These are phyloP conservation scores for Chrysopogon serrulatus DNA, from an alignment of 176 grass and related monocot genomes.

Conservation along the genomic window DNA sequence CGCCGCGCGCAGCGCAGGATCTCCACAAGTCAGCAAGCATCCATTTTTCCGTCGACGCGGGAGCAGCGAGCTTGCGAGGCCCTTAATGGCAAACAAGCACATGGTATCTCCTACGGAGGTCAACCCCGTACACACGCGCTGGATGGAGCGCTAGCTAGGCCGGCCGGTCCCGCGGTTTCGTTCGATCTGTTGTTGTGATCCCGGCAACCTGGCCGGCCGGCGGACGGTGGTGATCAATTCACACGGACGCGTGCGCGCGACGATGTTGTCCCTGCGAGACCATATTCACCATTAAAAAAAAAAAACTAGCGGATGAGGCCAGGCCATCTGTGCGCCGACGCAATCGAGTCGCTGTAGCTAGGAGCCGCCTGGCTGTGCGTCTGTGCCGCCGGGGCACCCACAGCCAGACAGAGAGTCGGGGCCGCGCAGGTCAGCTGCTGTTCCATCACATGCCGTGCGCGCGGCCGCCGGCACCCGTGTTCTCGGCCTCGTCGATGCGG, in stretches of 20 bases:
- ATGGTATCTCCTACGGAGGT: not conserved
- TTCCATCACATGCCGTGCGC: not conserved
- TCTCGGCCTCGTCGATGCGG: not conserved
- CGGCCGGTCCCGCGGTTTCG: not conserved
- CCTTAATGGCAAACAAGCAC: constrained; percentile 19
- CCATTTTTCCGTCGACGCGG: constrained; percentile 15
- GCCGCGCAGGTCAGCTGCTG: not conserved
- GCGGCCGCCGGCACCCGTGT: not conserved
- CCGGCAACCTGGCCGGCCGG: not conserved
- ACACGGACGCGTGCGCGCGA: not conserved
- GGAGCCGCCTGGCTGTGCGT: not conserved
- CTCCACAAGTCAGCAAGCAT: not conserved
- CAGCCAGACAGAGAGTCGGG: not conserved
- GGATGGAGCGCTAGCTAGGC: not conserved
- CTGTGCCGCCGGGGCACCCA: not conserved
- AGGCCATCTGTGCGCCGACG: not conserved
- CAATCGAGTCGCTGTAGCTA: not conserved
- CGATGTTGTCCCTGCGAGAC: not conserved
- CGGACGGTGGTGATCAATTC: too few relatives aligned
- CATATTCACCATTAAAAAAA: too few relatives aligned
- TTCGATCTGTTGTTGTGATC: not conserved
- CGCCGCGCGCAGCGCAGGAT: not conserved
- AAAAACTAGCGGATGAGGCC: not conserved
- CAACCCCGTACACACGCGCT: constrained; percentile 20
- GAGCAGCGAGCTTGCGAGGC: not conserved